These are phyloP conservation scores for Graphilbum ipis-grandicollis DNA, from an alignment of 2,329 filamentous ascomycete genomes.

Conservation along the genomic window DNA sequence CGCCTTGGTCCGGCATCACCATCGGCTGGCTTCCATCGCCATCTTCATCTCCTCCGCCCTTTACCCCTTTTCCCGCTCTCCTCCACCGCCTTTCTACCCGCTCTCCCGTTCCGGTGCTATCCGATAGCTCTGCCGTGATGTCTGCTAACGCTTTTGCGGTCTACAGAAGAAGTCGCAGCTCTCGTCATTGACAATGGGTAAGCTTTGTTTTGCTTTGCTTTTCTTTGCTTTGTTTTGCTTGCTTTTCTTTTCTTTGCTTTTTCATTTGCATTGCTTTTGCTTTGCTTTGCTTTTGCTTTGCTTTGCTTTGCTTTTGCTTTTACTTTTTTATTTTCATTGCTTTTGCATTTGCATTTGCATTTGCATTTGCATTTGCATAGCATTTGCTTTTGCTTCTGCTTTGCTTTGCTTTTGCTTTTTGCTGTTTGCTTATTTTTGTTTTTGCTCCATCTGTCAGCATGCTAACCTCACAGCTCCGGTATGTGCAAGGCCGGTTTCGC, in stretches of 20 bases:
- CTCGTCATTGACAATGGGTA: constrained; percentile 99
- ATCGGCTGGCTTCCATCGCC: not conserved
- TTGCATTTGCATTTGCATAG: too few relatives aligned
- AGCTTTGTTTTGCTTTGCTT: too few relatives aligned
- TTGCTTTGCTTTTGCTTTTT: too few relatives aligned
- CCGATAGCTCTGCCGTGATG: constrained; percentile 3
- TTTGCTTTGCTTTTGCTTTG: too few relatives aligned
- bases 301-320: too few relatives aligned
- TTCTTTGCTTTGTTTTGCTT: too few relatives aligned
- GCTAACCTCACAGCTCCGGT: constrained; percentile 65
- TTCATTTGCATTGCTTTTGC: too few relatives aligned
- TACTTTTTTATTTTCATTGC: too few relatives aligned
- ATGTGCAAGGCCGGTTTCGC: constrained; percentile 99
- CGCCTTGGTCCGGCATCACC: too few relatives aligned
- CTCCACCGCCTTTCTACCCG: constrained; percentile 5
- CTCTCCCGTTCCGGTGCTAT: constrained; percentile 1
- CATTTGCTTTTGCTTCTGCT: too few relatives aligned
- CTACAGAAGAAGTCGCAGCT: constrained; percentile 96
- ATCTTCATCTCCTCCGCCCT: not conserved
- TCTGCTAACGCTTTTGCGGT: constrained; percentile 8
- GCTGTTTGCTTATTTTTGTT: too few relatives aligned
- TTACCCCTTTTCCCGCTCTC: not conserved
- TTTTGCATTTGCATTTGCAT: too few relatives aligned
- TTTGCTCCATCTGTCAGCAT: constrained; percentile 2
- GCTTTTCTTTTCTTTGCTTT: not conserved